Base-by-base conservation (phyloP, 371 early-diverging fungal genomes). In the Apophysomyces variabilis region DNA sequence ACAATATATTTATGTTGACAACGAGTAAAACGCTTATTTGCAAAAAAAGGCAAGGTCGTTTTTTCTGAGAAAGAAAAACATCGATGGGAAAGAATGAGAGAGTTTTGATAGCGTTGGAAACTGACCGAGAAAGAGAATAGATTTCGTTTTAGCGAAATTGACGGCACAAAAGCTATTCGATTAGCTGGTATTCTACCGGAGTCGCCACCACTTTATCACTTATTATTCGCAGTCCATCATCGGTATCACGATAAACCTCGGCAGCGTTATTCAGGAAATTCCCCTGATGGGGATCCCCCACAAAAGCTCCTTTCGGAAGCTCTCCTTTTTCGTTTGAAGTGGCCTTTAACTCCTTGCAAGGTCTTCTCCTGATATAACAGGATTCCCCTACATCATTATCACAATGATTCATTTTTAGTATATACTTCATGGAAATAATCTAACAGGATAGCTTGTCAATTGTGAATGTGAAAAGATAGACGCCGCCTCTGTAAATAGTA, bases 301-400 rank as follows among this genome's bases (percentile, higher is more conserved):
- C 54, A 50, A 50, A n/a, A 8, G 7, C 54, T 18, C 54, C 21
- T 21, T 50, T 50, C 54, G 54, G 54, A 50, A 50, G 54, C 21
- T 50, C 54, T 50, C 54, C 54, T 50, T 50, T 21, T 21, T 50
- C 3, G 21, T 50, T 50, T 11, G 21, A 50, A 50, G 54, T 50
- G 54, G 54, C 54, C 16, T 50, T 21, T 21, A 50, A 5, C 54
- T 50, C 54, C 54, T 50, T 50, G 21, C 21, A 47, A 18, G 16
- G 16, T 50, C 41, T 50, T 50, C 54, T 50, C 54, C 54, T 50
- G 54, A 26, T 7, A 50, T n/a, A 50, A 50, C 54, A 16, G 21
- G 54, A 50, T 50, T 50, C 54, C 54, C 54, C 54, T 21, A 50
- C 54, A 50, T 50, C 54, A 50, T 50, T 16, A 21, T 50, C 21